phyloP scores from a whole-genome alignment of 306 rosid genomes.

The Ormosia emarginata region DNA sequence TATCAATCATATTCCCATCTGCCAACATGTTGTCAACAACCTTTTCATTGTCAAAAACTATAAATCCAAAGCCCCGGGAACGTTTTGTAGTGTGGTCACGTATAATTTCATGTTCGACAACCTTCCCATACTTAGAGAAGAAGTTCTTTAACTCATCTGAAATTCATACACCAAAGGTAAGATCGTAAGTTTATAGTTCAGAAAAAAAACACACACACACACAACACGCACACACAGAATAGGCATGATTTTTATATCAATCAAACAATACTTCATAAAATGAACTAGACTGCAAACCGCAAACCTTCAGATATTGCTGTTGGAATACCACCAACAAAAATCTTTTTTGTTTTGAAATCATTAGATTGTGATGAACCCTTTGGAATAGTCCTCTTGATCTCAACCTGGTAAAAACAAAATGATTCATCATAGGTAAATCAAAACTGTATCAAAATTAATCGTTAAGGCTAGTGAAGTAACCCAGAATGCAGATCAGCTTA shows the following conservation, averaged over 20 bases:
- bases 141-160: constrained; percentile 73
- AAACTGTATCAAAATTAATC: neutral
- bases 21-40: constrained; percentile 78
- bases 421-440: neutral
- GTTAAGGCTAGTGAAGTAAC: neutral
- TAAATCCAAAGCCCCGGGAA: constrained; percentile 90
- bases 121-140: constrained; percentile 70
- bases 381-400: constrained; percentile 92
- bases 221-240: neutral
- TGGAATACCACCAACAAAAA: constrained; percentile 94
- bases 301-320: constrained; percentile 70
- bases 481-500: neutral
- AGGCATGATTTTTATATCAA: neutral
- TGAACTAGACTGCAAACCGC: constrained; percentile 17
- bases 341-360: constrained; percentile 84
- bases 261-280: neutral
- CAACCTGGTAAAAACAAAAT: constrained; percentile 48
- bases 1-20: constrained; percentile 92
- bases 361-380: constrained; percentile 77
- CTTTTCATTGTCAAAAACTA: constrained; percentile 82
- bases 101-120: constrained; percentile 85
- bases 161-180: neutral
- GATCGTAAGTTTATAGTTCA: neutral
- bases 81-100: constrained; percentile 83
- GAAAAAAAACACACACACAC: neutral